Evolutionary conservation across 192 early-diverging fungal genomes (phyloP).

Genomic region (Haplosporangium gracile): DNA sequence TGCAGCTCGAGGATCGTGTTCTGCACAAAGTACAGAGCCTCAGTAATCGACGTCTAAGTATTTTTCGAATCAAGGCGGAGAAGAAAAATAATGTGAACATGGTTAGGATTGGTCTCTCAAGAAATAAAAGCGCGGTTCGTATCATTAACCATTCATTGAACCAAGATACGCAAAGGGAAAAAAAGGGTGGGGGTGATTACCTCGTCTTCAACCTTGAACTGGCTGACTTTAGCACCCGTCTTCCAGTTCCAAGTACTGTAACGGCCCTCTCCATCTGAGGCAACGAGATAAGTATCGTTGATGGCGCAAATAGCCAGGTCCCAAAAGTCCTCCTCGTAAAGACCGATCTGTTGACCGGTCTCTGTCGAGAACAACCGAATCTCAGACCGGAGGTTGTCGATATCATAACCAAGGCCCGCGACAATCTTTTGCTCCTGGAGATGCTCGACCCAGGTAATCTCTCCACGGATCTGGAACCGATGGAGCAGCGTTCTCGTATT

Average conservation of each 20-base stretch:
- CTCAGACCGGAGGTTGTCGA: constrained; percentile 36
- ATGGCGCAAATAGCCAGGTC: constrained; percentile 52
- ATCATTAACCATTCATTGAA: background rate
- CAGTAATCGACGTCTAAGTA: constrained; percentile 36
- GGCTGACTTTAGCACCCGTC: constrained; percentile 39
- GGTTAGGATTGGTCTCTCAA: background rate
- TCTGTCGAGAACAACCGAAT: constrained; percentile 53
- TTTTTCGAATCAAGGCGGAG: background rate
- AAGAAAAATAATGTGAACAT: background rate
- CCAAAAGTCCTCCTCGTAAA: constrained; percentile 51
- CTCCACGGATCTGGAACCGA: constrained; percentile 43
- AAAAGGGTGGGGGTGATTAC: background rate
- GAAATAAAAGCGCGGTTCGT: background rate
- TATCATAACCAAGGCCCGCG: constrained; percentile 43
- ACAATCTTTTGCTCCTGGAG: constrained; percentile 45
- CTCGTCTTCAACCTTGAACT: constrained; percentile 42
- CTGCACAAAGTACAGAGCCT: constrained; percentile 43
- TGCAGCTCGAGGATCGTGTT: constrained; percentile 52
- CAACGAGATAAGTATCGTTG: constrained; percentile 30
- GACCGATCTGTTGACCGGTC: constrained; percentile 41
- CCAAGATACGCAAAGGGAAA: background rate
- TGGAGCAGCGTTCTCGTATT: constrained; percentile 34
- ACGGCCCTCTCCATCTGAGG: constrained; percentile 41
- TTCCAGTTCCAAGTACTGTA: constrained; percentile 51
- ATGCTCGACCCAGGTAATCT: constrained; percentile 56